Percentiles rank a stretch among this genome's conserved stretches.
Conservation (phyloP, 2,329 filamentous ascomycete genomes). For the Ophiostoma fasciatum region DNA sequence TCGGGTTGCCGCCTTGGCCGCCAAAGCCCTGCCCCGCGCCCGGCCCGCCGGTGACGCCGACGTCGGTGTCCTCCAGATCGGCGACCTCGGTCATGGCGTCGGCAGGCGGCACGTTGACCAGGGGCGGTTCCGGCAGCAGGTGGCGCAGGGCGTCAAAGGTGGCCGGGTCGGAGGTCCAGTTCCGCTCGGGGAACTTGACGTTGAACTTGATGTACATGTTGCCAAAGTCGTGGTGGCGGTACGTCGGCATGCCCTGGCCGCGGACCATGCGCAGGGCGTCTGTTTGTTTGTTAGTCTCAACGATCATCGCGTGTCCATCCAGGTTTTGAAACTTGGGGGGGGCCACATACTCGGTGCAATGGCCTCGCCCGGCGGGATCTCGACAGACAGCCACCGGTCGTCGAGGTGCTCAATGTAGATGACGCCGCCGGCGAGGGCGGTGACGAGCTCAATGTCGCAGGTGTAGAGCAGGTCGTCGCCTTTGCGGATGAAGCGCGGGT, state of each 20-base stretch:
- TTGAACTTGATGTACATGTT: constrained; percentile 97
- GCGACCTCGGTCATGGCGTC: constrained; percentile 90
- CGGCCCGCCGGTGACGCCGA: constrained; percentile 63
- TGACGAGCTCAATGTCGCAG: constrained; percentile 89
- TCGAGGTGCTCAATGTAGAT: constrained; percentile 94
- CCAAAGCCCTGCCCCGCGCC: constrained; percentile 48
- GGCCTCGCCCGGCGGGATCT: constrained; percentile 86
- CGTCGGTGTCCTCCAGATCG: constrained; percentile 73
- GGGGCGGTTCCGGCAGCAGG: constrained; percentile 58
- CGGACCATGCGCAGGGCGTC: constrained; percentile 86
- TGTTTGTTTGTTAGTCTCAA: constrained; percentile 31
- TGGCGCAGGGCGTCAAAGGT: constrained; percentile 69
- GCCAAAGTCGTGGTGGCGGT: constrained; percentile 84
- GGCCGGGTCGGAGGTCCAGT: constrained; percentile 49
- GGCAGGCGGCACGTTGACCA: constrained; percentile 52
- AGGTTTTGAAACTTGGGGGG: not conserved
- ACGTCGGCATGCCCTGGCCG: constrained; percentile 95
- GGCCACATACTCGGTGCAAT: constrained; percentile 67
- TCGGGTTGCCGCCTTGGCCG: constrained; percentile 30
- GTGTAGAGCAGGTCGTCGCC: constrained; percentile 94
- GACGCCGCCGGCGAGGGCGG: constrained; percentile 78
- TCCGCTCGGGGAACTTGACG: constrained; percentile 86
- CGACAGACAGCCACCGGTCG: constrained; percentile 88
- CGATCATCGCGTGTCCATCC: too few species aligned
- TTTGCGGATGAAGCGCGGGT: constrained; percentile 84